A percentile compares a stretch with the other conserved stretches of the same genome.
These are phyloP conservation scores for Mimosa pudica DNA, from an alignment of 306 rosid genomes.

Conservation along the genomic window DNA sequence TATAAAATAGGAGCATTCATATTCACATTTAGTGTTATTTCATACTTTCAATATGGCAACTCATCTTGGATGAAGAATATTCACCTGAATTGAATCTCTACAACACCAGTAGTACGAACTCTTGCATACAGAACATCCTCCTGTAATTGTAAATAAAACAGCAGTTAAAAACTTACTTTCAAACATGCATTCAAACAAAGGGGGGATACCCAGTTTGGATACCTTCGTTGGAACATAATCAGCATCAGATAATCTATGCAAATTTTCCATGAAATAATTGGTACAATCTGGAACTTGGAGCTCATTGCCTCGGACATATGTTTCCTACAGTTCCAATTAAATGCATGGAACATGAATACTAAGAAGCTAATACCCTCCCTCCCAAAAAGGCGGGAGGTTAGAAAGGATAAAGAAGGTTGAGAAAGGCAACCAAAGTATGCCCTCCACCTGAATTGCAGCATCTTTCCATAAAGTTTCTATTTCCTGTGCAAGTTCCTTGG, in stretches of 20 bases:
- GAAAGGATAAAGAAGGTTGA: slow-evolving; percentile 15
- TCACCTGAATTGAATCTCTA: slow-evolving; percentile 99
- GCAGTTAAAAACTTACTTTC: slow-evolving; percentile 4
- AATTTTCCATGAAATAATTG: slow-evolving; percentile 88
- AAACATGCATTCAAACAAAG: neutral
- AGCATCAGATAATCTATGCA: slow-evolving; percentile 75
- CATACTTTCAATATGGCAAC: neutral
- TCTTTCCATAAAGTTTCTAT: slow-evolving; percentile 89
- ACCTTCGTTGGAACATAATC: slow-evolving; percentile 96
- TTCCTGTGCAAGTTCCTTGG: slow-evolving; percentile 79
- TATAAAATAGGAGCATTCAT: slow-evolving; percentile 12
- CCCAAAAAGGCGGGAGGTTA: neutral
- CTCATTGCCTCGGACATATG: slow-evolving; percentile 84
- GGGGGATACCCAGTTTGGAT: slow-evolving; percentile 13
- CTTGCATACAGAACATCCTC: slow-evolving; percentile 96
- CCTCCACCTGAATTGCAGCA: slow-evolving; percentile 85
- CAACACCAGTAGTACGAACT: slow-evolving; percentile 97
- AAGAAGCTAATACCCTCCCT: slow-evolving; percentile 8
- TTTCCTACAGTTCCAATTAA: slow-evolving; percentile 65
- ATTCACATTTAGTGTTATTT: slow-evolving; percentile 16
- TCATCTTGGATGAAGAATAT: slow-evolving; percentile 22
- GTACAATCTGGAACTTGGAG: slow-evolving; percentile 99
- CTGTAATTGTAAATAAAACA: slow-evolving; percentile 48
- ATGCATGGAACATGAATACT: slow-evolving; percentile 6
- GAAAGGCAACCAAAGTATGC: slow-evolving; percentile 28